Conservation (phyloP, 2,329 filamentous ascomycete genomes). For the Alternaria dauci region DNA sequence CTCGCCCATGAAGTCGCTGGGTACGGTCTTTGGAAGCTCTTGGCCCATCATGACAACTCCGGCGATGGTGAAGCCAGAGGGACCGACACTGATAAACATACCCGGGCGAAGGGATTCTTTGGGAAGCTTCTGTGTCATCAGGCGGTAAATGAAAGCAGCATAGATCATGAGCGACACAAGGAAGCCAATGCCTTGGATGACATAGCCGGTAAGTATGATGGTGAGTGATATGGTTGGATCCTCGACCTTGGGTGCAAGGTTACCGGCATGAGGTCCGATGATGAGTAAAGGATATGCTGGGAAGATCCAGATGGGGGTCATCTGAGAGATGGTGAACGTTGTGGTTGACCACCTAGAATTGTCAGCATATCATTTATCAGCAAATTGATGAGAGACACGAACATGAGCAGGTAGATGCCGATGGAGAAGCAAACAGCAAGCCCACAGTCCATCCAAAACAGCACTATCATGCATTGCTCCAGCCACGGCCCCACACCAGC, state of each 20-base stretch:
- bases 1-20: conserved; percentile 64
- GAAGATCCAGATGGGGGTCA: conserved; percentile 91
- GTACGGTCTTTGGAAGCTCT: conserved; percentile 59
- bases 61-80: conserved; percentile 72
- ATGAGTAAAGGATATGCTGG: conserved; percentile 83
- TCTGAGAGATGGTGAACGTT: conserved; percentile 76
- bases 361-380: conserved; percentile 2
- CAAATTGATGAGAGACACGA: conserved; percentile 44
- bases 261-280: conserved; percentile 75
- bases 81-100: conserved; percentile 86
- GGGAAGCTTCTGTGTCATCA: conserved; percentile 89
- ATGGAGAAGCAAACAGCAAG: conserved; percentile 73
- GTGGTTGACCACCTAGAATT: conserved; percentile 67
- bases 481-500: conserved; percentile 63
- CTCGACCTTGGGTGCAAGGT: conserved; percentile 59
- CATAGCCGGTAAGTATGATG: conserved; percentile 67
- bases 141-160: conserved; percentile 81
- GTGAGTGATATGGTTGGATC: conserved; percentile 55
- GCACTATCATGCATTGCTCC: conserved; percentile 64
- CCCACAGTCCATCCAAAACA: conserved; percentile 79
- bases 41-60: conserved; percentile 67
- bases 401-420: conserved; percentile 77
- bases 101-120: conserved; percentile 77
- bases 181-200: conserved; percentile 71
- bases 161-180: conserved; percentile 80